Percentiles rank a stretch among this genome's conserved stretches.
Evolutionary conservation across 345 rosid species (phyloP).

Genomic region (Laguncularia racemosa): DNA sequence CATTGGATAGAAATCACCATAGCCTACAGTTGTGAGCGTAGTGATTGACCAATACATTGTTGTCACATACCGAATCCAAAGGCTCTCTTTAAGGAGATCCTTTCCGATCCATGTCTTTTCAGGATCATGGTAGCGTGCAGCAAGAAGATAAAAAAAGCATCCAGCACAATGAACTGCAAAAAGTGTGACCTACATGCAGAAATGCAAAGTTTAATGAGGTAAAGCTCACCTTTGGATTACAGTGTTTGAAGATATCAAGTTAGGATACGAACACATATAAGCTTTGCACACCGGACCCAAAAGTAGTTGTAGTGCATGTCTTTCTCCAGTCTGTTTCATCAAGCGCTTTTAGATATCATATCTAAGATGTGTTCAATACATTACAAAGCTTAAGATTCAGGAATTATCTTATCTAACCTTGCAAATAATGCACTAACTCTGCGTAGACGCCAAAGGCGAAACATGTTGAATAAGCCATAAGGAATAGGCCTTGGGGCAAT

Average conservation of each 20-base stretch:
- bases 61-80: slow-evolving; percentile 72
- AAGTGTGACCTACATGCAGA: slow-evolving; percentile 57
- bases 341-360: slow-evolving; percentile 1
- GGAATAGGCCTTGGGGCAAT: slow-evolving; percentile 43
- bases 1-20: slow-evolving; percentile 90
- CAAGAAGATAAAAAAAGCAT: slow-evolving; percentile 83
- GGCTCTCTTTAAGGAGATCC: slow-evolving; percentile 29
- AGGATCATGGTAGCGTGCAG: slow-evolving; percentile 56
- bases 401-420: slow-evolving; percentile 29
- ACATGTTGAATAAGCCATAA: slow-evolving; percentile 86
- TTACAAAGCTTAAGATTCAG: slow-evolving; percentile 1
- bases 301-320: slow-evolving; percentile 88
- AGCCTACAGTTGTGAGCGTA: slow-evolving; percentile 85
- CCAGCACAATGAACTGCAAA: slow-evolving; percentile 90
- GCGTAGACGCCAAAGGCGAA: slow-evolving; percentile 97
- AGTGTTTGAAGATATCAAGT: not conserved
- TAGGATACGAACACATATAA: slow-evolving; percentile 57
- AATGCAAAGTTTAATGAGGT: not conserved
- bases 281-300: slow-evolving; percentile 88
- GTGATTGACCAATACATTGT: slow-evolving; percentile 95
- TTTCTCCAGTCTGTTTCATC: slow-evolving; percentile 69
- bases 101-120: slow-evolving; percentile 64
- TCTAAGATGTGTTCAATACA: not conserved
- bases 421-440: slow-evolving; percentile 87
- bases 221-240: not conserved